Base-by-base conservation (phyloP, 1,284 basidiomycete species). In the Porogramme epimiltina region DNA sequence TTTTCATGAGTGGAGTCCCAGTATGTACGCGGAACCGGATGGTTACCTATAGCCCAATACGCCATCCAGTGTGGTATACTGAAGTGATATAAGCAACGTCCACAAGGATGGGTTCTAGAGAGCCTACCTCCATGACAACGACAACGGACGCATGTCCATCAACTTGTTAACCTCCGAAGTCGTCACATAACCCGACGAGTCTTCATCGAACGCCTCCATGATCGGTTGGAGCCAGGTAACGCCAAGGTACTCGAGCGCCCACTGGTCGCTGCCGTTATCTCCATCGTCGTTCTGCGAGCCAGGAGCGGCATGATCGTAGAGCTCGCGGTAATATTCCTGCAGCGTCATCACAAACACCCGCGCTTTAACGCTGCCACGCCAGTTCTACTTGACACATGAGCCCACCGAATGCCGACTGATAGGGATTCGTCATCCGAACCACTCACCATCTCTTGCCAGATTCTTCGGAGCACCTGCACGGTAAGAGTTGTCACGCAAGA, bases 381-480 rank as follows among this genome's bases (percentile, higher is more conserved):
- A 58, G 28, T 48, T 44, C 56, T 26, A 37, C 8, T 53, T 19
- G 23, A 9, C 22, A 4, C 10, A 38, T 41, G 26, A 39, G 54
- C 6, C 16, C 4, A 37, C 6, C 3, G 62, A 48, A 3, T 16
- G 9, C 8, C 31, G 9, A 19, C 18, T 16, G 36, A 4, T 15
- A 4, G 3, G 0, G 25, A 25, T 13, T n/a, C n/a, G n/a, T n/a
- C n/a, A n/a, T n/a, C n/a, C n/a, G n/a, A 24, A 31, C 28, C 9
- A 16, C n/a, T 23, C 10, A 69, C 68, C 66, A 69, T 70, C 1
- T 69, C 64, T 33, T 61, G 60, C 68, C 68, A 69, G 3, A 68
- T 51, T 5, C 43, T 48, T 19, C 59, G 51, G 6, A 62, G 47
- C 8, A 56, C 56, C 61, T 62, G 62, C 56, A 44, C 47, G 10